Evolutionary conservation across 1,284 basidiomycete species (phyloP).

Genomic region (Mycosarcoma maydis): DNA sequence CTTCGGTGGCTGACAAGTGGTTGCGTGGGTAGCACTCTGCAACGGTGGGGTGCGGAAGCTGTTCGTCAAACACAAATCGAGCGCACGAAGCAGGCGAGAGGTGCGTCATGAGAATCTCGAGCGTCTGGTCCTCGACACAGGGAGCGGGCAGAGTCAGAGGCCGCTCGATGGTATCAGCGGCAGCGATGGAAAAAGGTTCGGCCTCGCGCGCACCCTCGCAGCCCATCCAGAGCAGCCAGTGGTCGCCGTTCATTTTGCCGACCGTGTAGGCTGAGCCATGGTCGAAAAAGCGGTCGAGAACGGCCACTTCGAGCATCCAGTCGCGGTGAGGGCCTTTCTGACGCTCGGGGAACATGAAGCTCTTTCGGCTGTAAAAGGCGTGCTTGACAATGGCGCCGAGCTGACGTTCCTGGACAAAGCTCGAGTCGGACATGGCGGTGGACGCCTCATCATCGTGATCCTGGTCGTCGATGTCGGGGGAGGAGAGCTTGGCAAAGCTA

Average conservation of each 20-base stretch:
- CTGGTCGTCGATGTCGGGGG: conserved; percentile 9
- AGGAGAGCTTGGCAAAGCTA: conserved; percentile 30
- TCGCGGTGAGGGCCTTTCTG: conserved; percentile 92
- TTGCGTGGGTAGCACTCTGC: conserved; percentile 46
- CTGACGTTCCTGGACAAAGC: conserved; percentile 35
- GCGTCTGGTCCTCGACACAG: conserved; percentile 79
- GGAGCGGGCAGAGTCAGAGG: conserved; percentile 47
- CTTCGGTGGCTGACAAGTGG: conserved; percentile 10
- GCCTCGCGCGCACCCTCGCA: conserved; percentile 51
- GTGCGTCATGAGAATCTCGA: conserved; percentile 98
- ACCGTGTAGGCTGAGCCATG: conserved; percentile 91
- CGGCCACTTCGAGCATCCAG: conserved; percentile 92
- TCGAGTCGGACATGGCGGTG: conserved; percentile 35
- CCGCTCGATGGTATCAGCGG: conserved; percentile 29
- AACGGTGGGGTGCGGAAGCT: conserved; percentile 33
- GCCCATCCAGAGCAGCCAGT: conserved; percentile 88
- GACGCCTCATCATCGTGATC: conserved; percentile 17
- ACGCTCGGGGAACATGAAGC: conserved; percentile 98
- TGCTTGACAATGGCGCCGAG: conserved; percentile 58
- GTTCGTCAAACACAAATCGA: conserved; percentile 77
- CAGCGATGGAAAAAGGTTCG: conserved; percentile 55
- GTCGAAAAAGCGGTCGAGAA: conserved; percentile 85
- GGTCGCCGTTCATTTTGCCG: conserved; percentile 97
- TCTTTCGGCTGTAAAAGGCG: conserved; percentile 93
- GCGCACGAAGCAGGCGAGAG: conserved; percentile 79